phyloP scores from a whole-genome alignment of 371 early-diverging fungal species.

The Actinomortierella wolfii region DNA sequence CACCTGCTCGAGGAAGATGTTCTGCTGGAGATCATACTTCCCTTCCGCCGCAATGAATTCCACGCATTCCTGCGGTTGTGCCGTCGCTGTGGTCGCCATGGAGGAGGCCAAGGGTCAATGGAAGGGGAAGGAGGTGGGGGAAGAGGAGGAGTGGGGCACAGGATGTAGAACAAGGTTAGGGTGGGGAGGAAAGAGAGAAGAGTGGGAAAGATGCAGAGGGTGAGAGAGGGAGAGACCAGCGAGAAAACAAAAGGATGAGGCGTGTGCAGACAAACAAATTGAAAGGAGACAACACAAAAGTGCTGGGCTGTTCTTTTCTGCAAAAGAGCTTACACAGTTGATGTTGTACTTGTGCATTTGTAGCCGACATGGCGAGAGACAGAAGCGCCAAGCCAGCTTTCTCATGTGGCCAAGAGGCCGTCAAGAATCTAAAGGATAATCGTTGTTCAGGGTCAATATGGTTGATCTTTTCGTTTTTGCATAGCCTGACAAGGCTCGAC shows the following conservation, averaged over 20 bases:
- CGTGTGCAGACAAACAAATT: too few relatives aligned
- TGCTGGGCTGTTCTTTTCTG: slow-evolving; percentile 14
- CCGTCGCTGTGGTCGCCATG: slow-evolving; percentile 36
- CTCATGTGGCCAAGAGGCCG: too few relatives aligned
- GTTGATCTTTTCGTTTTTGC: too few relatives aligned
- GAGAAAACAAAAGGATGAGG: background rate
- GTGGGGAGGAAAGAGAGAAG: background rate
- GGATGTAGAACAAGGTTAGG: background rate
- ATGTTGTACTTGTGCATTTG: too few relatives aligned
- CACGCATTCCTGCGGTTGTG: slow-evolving; percentile 33
- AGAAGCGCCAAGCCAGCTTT: too few relatives aligned
- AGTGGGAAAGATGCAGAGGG: background rate
- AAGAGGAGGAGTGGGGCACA: background rate
- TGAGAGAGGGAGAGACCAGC: background rate
- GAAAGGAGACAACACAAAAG: too few relatives aligned
- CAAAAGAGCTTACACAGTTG: slow-evolving; percentile 17
- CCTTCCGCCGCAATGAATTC: slow-evolving; percentile 64
- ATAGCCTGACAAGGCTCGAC: too few relatives aligned
- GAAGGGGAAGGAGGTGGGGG: slow-evolving; percentile 5
- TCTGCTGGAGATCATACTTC: slow-evolving; percentile 52
- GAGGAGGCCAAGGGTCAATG: slow-evolving; percentile 1
- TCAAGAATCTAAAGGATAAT: too few relatives aligned
- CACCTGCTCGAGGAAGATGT: slow-evolving; percentile 56
- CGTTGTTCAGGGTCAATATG: too few relatives aligned
- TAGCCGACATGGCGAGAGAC: too few relatives aligned